Evolutionary conservation across 1,139 yeast genomes (phyloP).

Genomic region (Debaryomycetaceae sp.): DNA sequence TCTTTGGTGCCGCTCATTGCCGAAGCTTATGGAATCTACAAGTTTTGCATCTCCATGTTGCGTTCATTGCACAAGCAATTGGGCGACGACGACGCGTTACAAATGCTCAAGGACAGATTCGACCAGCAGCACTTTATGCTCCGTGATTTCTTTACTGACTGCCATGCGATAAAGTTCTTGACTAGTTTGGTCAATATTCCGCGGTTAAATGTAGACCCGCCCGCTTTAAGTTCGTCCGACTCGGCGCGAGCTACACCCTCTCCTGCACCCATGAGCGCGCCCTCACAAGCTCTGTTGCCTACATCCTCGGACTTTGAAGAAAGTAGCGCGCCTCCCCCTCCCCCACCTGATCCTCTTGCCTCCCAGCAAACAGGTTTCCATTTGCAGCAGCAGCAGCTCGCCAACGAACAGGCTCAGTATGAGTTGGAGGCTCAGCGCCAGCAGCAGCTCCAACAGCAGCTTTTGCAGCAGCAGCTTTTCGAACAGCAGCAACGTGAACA

Average conservation of each 20-base stretch:
- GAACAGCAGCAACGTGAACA: conserved; percentile 73
- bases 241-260: too few relatives aligned
- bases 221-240: conserved; percentile 49
- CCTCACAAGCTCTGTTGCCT: not conserved
- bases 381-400: conserved; percentile 40
- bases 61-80: conserved; percentile 77
- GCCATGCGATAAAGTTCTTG: conserved; percentile 74
- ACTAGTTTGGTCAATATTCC: conserved; percentile 84
- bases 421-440: conserved; percentile 38
- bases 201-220: conserved; percentile 53
- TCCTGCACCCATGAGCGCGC: conserved; percentile 26
- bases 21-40: conserved; percentile 90
- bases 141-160: conserved; percentile 82
- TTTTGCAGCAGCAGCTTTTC: conserved; percentile 48
- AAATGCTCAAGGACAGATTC: conserved; percentile 64
- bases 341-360: conserved; percentile 31
- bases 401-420: conserved; percentile 62
- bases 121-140: conserved; percentile 71
- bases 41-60: conserved; percentile 82
- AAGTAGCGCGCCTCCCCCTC: conserved; percentile 23
- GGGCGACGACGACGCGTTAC: conserved; percentile 68
- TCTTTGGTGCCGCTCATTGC: conserved; percentile 86
- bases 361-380: conserved; percentile 39
- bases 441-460: conserved; percentile 36
- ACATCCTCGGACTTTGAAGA: conserved; percentile 22